These are phyloP conservation scores for Boletus tomentosulus DNA, from an alignment of 768 basidiomycete species.

Conservation along the genomic window DNA sequence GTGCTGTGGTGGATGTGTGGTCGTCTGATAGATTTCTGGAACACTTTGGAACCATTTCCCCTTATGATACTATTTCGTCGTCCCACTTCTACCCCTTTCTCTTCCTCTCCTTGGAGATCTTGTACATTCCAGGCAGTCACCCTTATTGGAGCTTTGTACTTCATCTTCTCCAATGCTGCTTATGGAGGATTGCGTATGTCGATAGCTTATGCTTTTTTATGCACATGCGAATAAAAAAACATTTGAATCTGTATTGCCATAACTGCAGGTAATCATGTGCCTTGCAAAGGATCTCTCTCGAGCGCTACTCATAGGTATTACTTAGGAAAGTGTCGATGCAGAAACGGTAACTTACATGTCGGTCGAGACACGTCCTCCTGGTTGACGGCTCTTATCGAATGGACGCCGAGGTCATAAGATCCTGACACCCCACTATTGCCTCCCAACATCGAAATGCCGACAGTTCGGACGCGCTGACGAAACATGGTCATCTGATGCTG, in stretches of 20 bases:
- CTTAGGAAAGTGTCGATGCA: not conserved
- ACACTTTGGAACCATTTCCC: not conserved
- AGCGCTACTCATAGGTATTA: conserved; percentile 8
- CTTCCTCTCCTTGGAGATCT: conserved; percentile 2
- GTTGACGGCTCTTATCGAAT: conserved; percentile 78
- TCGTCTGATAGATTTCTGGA: conserved; percentile 37
- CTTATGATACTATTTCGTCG: not conserved
- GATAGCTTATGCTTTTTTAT: conserved; percentile 17
- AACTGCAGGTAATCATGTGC: conserved; percentile 12
- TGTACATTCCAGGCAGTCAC: conserved; percentile 11
- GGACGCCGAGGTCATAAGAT: conserved; percentile 77
- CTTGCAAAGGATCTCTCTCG: conserved; percentile 26
- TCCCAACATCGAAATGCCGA: conserved; percentile 86
- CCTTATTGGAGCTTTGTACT: conserved; percentile 3
- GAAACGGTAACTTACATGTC: conserved; percentile 23
- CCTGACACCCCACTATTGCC: conserved; percentile 75
- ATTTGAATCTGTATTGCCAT: conserved; percentile 3
- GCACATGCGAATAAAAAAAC: not conserved
- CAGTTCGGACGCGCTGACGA: conserved; percentile 66
- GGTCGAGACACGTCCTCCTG: conserved; percentile 52
- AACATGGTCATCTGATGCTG: conserved; percentile 73
- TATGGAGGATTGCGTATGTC: conserved; percentile 20
- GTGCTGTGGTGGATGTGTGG: conserved; percentile 70
- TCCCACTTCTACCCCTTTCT: conserved; percentile 5
- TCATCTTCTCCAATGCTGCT: conserved; percentile 2